These are phyloP conservation scores for Glycyrrhiza uralensis DNA, from an alignment of 306 rosid species.

Conservation along the genomic window DNA sequence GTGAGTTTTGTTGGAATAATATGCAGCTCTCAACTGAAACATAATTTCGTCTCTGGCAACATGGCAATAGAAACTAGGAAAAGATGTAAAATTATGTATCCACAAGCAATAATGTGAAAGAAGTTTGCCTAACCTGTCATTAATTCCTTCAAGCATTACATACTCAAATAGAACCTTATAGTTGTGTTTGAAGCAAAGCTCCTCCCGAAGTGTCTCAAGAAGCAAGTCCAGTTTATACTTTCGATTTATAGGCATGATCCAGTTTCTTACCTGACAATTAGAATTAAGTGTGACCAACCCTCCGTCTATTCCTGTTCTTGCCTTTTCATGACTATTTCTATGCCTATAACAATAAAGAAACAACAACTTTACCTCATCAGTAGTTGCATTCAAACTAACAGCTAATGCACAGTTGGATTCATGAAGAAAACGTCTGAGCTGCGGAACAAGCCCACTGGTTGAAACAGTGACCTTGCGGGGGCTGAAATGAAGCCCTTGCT, in stretches of 20 bases:
- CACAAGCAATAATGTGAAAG: conserved; percentile 19
- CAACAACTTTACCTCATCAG: conserved; percentile 65
- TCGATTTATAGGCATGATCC: conserved; percentile 96
- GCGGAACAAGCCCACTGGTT: conserved; percentile 95
- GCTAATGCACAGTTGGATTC: conserved; percentile 84
- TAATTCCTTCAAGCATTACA: conserved; percentile 91
- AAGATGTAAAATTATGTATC: not conserved
- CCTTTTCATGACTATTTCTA: conserved; percentile 6
- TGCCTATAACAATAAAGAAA: conserved; percentile 7
- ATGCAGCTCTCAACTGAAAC: not conserved
- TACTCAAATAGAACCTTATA: conserved; percentile 82
- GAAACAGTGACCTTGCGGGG: conserved; percentile 95
- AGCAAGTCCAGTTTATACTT: conserved; percentile 73
- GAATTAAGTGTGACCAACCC: conserved; percentile 15
- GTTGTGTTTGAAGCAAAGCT: conserved; percentile 60
- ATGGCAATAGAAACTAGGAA: not conserved
- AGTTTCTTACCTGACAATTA: conserved; percentile 75
- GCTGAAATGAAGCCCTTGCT: conserved; percentile 91
- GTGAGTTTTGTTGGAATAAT: not conserved
- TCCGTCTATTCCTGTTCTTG: not conserved
- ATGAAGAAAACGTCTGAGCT: conserved; percentile 71
- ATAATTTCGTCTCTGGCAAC: not conserved
- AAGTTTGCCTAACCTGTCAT: conserved; percentile 60
- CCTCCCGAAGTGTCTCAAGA: conserved; percentile 75
- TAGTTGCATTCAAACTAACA: conserved; percentile 96